Evolutionary conservation across 1,139 yeast species (phyloP), one percentile per base, ranked within the genome.

Genomic region (Tardiomyces depauwii): DNA sequence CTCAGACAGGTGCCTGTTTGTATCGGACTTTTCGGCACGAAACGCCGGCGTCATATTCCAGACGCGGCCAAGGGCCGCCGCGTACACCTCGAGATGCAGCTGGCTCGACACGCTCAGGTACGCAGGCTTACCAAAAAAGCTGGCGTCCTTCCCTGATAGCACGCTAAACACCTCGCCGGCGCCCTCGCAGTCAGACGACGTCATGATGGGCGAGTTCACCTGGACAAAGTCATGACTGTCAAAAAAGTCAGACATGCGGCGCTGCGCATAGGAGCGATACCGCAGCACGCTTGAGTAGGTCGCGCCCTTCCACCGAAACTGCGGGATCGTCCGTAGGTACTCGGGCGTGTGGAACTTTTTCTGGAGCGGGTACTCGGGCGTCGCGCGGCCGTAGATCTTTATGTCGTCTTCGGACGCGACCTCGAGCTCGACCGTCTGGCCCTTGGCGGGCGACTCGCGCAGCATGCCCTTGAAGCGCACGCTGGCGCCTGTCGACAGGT

Each of bases 141-240:
- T 63, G 3, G 53, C 42, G 45, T 49, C 42, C 59, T 56, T 30
- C 60, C 49, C 3, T 44, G 50, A 44, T 59, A 72, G 74, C 11
- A 86, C 66, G 40, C 63, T 64, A 53, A 91, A 91, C 51, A 84
- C 77, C 60, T 91, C 97, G 2, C 98, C 97, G 0, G 96, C 97
- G 16, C 98, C 98, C 67, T 93, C 99, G 61, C 98, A 91, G 60
- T 93, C 98, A 1, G 95, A 80, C 10, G 87, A 72, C 0, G 98
- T 91, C 23, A 89, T 67, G 18, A 89, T 58, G 2, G 99, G 98
- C 1, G 97, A 94, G 21, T 79, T 71, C 0, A 86, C 89, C 64
- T 87, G 91, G 13, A 72, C 66, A 54, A 84, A 87, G 18, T 73
- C 74, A 28, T 72, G 58, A 0, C 57, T 45, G 27, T 69, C 66